Evolutionary conservation across 352 stramenopile species (phyloP).

Genomic region (Phytophthora foliorum): DNA sequence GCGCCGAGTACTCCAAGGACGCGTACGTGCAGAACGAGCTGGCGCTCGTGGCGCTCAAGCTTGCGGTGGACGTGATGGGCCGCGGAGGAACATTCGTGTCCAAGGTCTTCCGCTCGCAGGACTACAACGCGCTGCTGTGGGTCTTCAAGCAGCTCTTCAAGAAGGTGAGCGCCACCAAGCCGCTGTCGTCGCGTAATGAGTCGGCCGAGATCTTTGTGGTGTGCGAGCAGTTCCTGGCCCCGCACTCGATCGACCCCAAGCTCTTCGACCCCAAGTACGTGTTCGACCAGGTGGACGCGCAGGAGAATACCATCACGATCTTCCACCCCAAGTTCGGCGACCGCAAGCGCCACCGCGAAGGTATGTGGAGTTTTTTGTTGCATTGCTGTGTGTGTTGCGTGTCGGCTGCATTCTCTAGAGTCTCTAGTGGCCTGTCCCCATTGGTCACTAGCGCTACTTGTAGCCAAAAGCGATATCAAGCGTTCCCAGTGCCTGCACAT

Average conservation of each 20-base stretch:
- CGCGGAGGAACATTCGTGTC: conserved; percentile 94
- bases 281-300: conserved; percentile 95
- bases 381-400: conserved; percentile 36
- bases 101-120: conserved; percentile 98
- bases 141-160: conserved; percentile 99
- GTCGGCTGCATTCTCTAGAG: conserved; percentile 92
- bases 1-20: conserved; percentile 98
- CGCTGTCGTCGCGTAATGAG: conserved; percentile 97
- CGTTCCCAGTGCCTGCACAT: conserved; percentile 64
- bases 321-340: conserved; percentile 99
- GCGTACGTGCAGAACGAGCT: conserved; percentile 99
- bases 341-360: conserved; percentile 94
- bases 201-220: conserved; percentile 99
- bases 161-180: conserved; percentile 98
- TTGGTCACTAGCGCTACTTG: conserved; percentile 91
- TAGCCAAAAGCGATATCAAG: conserved; percentile 93
- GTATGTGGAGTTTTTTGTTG: conserved; percentile 60
- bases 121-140: conserved; percentile 99
- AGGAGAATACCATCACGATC: conserved; percentile 94
- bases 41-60: conserved; percentile 96
- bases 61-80: conserved; percentile 97
- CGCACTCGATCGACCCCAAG: conserved; percentile 97
- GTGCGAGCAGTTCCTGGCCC: conserved; percentile 95
- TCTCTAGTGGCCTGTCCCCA: conserved; percentile 83
- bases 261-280: conserved; percentile 98